Base-by-base conservation (phyloP, 2,329 filamentous ascomycete genomes). In the Fusarium siculi region DNA sequence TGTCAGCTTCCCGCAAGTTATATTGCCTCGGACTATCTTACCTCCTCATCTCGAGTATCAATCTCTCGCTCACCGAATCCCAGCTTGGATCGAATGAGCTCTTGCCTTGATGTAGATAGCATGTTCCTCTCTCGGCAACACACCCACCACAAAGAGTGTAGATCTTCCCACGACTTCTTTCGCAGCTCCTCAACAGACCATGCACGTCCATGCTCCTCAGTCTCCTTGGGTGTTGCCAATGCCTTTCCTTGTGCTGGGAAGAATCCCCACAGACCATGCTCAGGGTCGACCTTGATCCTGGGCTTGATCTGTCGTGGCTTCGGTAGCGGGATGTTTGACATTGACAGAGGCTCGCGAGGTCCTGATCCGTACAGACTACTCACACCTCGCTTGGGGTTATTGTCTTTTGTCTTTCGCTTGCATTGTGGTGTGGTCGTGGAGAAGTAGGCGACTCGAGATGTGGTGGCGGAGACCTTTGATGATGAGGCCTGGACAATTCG, bases 221-320 rank as follows among this genome's bases (percentile, higher is more conserved):
- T 90, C 74, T 96, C 91, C 40, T 90, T 87, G 9, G 95, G 95
- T 12, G 91, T 91, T 76, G 88, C 87, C 77, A 97, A 82, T n/a
- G 91, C 84, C 78, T 90, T 89, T 73, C 89, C 89, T 73, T 91
- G 88, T 70, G 87, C 87, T 77, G 92, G 90, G 84, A 99, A 98
- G 84, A 99, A 99, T 2, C 90, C 92, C 93, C 93, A 98, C 16
- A 99, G 91, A 36, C 95, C 96, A 83, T 99, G 96, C 74, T 95
- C 84, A 34, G 90, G 87, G 79, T 94, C 92, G 46, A 87, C 88
- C 71, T 88, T 81, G 37, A 92, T 81, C 52, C 85, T 81, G 60
- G 89, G 89, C 79, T 90, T 87, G 68, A 87, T 87, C 63, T 92
- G 86, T 68, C 80, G 80, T 11, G 96, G 95, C 79, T 89, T 87